Evolutionary conservation across 768 basidiomycete species (phyloP), one percentile per base, ranked within the genome.

Genomic region (Pleurotus tuber-regium): DNA sequence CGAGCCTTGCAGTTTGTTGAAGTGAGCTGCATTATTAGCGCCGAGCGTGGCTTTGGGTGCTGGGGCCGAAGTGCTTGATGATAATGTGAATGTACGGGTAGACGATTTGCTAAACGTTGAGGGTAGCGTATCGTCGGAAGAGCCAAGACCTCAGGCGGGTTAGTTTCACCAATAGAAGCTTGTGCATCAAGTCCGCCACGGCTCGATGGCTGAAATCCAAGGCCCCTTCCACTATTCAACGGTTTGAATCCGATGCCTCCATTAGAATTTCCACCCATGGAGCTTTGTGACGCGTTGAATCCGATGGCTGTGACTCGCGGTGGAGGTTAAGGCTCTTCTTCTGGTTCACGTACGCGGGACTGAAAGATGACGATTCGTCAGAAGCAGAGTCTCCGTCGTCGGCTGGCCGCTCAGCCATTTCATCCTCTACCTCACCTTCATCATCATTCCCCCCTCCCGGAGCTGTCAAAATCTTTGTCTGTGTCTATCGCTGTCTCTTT

Each of bases 1-100:
- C 0, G 87, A 76, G 12, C 82, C 78, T 35, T 80, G 74, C 10
- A 98, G 75, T 59, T 88, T 90, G 56, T 71, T 76, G 66, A 99
- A 96, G 63, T 98, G 95, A n/a, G 76, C 74, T 52, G 76, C 72
- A 59, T 98, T 95, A 14, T 75, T 60, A 1, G 81, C 69, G 16
- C 79, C 80, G 16, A 97, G 77, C 3, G 75, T 72, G 2, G 75
- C 71, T 2, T 74, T 70, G 14, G 78, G 70, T 1, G 78, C 66
- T 14, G 83, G 68, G 3, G 77, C 61, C 11, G 84, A 69, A 2
- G 77, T 63, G n/a, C n/a, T n/a, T 28, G 69, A 65, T 25, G 68
- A 64, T 59, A 86, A 86, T 28, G 83, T 65, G 63, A 94, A 77
- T 49, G 62, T 67, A 42, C 64, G 65, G 31, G 54, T 63, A 38